A percentile compares a stretch with the other conserved stretches of the same genome.
Conservation (phyloP, 331 rosid genomes). For the Spiraea crenata region DNA sequence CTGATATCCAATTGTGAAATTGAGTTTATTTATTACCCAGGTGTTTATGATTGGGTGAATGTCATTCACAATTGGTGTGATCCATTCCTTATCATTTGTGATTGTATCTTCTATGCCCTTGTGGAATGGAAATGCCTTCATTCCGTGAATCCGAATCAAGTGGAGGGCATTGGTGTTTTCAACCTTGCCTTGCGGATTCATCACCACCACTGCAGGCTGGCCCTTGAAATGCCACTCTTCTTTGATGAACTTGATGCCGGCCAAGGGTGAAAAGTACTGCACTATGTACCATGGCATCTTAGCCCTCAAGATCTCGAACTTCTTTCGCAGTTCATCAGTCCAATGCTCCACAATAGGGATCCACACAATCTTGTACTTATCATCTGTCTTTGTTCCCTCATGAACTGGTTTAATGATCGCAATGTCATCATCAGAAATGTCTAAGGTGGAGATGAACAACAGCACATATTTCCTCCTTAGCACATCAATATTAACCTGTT, state of each 20-base stretch:
- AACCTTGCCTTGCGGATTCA: constrained; percentile 48
- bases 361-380: constrained; percentile 57
- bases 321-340: constrained; percentile 39
- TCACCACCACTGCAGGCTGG: constrained; percentile 42
- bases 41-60: constrained; percentile 34
- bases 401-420: constrained; percentile 24
- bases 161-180: constrained; percentile 44
- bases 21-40: constrained; percentile 33
- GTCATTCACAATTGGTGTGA: constrained; percentile 29
- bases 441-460: constrained; percentile 44
- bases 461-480: constrained; percentile 42
- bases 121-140: constrained; percentile 43
- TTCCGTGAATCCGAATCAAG: constrained; percentile 41
- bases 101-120: constrained; percentile 18
- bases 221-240: constrained; percentile 53
- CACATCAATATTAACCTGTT: constrained; percentile 40
- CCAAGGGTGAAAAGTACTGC: constrained; percentile 12
- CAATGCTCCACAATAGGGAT: constrained; percentile 59
- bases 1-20: constrained; percentile 11
- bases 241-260: constrained; percentile 33
- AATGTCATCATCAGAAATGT: constrained; percentile 39
- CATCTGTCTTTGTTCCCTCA: constrained; percentile 31
- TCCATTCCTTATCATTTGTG: constrained; percentile 33
- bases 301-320: constrained; percentile 31
- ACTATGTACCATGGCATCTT: constrained; percentile 58